phyloP scores from a whole-genome alignment of 2,329 filamentous ascomycete genomes.

The Trichophyton equinum region DNA sequence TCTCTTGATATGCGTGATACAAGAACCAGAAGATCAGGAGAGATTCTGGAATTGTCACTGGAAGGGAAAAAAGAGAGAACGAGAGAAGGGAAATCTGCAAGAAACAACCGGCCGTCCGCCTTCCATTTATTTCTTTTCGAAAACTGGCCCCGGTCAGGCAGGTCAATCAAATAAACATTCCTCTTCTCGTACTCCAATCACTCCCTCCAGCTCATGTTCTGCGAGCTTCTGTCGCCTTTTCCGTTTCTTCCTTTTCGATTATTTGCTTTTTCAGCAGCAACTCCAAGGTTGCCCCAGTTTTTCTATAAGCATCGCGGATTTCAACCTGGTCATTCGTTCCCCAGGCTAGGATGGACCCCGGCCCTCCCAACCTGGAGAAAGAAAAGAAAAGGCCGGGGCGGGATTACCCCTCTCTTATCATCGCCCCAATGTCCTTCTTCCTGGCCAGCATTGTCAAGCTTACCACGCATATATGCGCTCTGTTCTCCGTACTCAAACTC shows the following conservation, averaged over 20 bases:
- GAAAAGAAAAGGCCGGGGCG: conserved; percentile 1
- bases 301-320: conserved; percentile 1
- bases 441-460: not conserved
- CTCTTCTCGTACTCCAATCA: not conserved
- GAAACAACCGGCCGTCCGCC: not conserved
- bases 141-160: not conserved
- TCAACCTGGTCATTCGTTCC: conserved; percentile 3
- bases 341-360: conserved; percentile 2
- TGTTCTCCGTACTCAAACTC: not conserved
- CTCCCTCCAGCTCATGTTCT: not conserved
- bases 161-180: conserved; percentile 3
- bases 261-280: not conserved
- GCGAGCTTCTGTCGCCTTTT: not conserved
- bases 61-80: not conserved
- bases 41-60: conserved; percentile 4
- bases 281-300: conserved; percentile 3
- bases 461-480: not conserved
- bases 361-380: conserved; percentile 1
- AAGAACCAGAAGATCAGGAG: conserved; percentile 3
- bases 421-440: not conserved
- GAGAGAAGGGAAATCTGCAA: not conserved
- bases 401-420: conserved; percentile 1
- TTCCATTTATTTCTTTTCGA: not conserved
- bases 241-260: not conserved
- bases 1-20: conserved; percentile 1